phyloP scores from a whole-genome alignment of 768 basidiomycete genomes.

The Boletus barrowsii region DNA sequence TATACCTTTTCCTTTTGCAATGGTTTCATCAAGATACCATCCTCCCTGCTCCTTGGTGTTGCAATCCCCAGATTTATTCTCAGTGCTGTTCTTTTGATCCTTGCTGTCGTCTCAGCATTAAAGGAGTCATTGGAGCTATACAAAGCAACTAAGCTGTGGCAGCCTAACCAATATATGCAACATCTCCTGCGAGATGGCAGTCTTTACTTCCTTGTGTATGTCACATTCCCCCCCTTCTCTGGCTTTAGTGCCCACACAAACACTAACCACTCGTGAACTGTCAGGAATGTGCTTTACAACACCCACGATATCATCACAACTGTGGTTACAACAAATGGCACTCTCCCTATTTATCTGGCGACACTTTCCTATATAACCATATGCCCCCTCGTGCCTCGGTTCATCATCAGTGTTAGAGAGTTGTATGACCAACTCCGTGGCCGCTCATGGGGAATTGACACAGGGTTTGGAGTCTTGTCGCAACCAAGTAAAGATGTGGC shows the following conservation, averaged over 20 bases:
- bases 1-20: too few species aligned
- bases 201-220: constrained; percentile 9
- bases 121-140: background rate
- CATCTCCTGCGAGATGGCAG: background rate
- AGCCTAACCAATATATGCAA: constrained; percentile 3
- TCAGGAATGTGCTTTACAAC: background rate
- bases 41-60: too few species aligned
- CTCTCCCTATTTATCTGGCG: background rate
- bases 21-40: too few species aligned
- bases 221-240: background rate
- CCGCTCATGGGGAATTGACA: background rate
- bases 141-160: constrained; percentile 4
- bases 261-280: too few species aligned
- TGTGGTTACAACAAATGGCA: background rate
- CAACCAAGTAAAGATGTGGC: too few species aligned
- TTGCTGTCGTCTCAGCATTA: background rate
- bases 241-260: too few species aligned
- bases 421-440: background rate
- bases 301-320: background rate
- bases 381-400: constrained; percentile 1
- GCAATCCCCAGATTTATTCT: background rate
- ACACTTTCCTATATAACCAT: background rate
- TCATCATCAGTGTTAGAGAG: constrained; percentile 9
- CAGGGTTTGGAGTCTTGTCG: background rate
- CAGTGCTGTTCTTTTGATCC: background rate